A percentile compares a stretch with the other conserved stretches of the same genome.
Evolutionary conservation across 805 yeast genomes (phyloP).

Genomic region (Saturnispora hagleri): DNA sequence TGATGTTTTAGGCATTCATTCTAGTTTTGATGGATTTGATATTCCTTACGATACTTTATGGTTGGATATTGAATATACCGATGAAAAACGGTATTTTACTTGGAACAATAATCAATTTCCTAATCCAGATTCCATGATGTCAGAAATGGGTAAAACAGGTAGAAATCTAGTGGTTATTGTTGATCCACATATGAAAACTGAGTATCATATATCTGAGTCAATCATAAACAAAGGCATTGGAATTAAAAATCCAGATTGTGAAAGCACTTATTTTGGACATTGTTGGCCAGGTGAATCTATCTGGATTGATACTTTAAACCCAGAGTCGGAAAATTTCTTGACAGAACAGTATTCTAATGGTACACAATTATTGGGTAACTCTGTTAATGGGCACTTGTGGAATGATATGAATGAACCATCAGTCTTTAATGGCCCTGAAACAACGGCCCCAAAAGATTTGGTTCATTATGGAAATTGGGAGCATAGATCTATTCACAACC

Average conservation of each 20-base stretch:
- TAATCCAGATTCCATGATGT: slow-evolving; percentile 60
- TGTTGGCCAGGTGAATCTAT: slow-evolving; percentile 98
- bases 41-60: slow-evolving; percentile 90
- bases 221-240: slow-evolving; percentile 39
- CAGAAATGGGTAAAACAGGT: slow-evolving; percentile 56
- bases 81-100: slow-evolving; percentile 78
- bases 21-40: slow-evolving; percentile 57
- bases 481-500: slow-evolving; percentile 84
- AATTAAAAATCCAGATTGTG: slow-evolving; percentile 37
- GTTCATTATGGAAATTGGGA: slow-evolving; percentile 77
- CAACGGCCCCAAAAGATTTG: slow-evolving; percentile 74
- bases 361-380: slow-evolving; percentile 34
- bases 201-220: slow-evolving; percentile 53
- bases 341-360: slow-evolving; percentile 38
- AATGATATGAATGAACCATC: slow-evolving; percentile 99
- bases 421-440: slow-evolving; percentile 90
- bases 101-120: slow-evolving; percentile 77
- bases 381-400: slow-evolving; percentile 77
- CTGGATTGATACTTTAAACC: slow-evolving; percentile 84
- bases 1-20: slow-evolving; percentile 69
- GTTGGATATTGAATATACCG: slow-evolving; percentile 92
- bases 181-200: slow-evolving; percentile 83
- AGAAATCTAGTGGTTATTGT: slow-evolving; percentile 76
- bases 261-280: slow-evolving; percentile 59
- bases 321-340: slow-evolving; percentile 56